These are phyloP conservation scores for Gossypium bickii DNA, from an alignment of 345 rosid species.

Conservation along the genomic window DNA sequence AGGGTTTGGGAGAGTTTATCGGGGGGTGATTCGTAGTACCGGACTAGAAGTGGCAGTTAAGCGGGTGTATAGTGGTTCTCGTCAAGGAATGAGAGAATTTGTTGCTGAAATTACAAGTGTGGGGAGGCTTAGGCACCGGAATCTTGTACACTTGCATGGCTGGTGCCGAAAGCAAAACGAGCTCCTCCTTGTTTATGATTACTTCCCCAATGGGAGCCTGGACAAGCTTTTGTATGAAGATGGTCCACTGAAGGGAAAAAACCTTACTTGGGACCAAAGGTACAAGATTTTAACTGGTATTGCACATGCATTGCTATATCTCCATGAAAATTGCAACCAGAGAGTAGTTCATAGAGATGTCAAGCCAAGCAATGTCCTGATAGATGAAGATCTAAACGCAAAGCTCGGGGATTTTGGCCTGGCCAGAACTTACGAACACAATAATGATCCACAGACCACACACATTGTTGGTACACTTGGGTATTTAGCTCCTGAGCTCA, in stretches of 20 bases:
- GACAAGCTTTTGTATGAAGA: conserved; percentile 33
- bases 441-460: conserved; percentile 35
- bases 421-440: conserved; percentile 49
- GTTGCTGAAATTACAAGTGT: conserved; percentile 33
- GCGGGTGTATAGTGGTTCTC: conserved; percentile 24
- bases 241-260: conserved; percentile 8
- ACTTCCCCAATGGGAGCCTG: conserved; percentile 26
- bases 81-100: conserved; percentile 34
- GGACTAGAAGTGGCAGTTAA: conserved; percentile 30
- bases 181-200: conserved; percentile 46
- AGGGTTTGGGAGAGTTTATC: conserved; percentile 38
- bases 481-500: conserved; percentile 51
- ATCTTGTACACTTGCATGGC: conserved; percentile 42
- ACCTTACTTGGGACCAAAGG: conserved; percentile 43
- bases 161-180: conserved; percentile 51
- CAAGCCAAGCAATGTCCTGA: conserved; percentile 48
- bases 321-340: conserved; percentile 52
- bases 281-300: conserved; percentile 45
- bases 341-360: conserved; percentile 52
- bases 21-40: conserved; percentile 20
- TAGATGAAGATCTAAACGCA: conserved; percentile 34
- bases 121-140: conserved; percentile 36
- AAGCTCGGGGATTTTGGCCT: conserved; percentile 51
- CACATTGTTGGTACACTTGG: conserved; percentile 44
- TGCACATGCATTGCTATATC: conserved; percentile 39